Conservation (phyloP, 139 green algal species). For the Micractinium sp. region DNA sequence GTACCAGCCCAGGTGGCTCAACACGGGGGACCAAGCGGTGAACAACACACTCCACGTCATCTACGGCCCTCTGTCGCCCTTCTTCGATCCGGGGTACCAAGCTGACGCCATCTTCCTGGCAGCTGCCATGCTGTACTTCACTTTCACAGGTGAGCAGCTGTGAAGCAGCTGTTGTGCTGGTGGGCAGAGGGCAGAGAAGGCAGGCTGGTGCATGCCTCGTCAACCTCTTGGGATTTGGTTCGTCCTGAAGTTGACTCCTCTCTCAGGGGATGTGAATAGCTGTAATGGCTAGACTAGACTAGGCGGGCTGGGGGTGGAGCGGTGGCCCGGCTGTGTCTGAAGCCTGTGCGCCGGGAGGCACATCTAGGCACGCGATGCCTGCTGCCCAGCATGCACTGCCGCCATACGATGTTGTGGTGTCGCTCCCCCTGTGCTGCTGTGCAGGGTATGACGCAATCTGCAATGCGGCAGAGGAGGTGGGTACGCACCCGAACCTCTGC, state of each 20-base stretch:
- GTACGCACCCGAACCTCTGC: not conserved
- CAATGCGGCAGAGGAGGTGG: slow-evolving; percentile 47
- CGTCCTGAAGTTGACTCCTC: no score
- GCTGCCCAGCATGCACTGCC: not conserved
- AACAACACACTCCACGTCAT: not conserved
- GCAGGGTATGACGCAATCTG: slow-evolving; percentile 37
- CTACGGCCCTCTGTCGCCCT: not conserved
- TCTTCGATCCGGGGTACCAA: not conserved
- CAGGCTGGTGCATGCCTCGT: no score
- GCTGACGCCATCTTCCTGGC: slow-evolving; percentile 3
- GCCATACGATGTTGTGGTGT: no score
- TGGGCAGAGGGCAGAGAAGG: no score
- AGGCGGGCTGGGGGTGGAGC: no score
- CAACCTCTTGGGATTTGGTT: no score
- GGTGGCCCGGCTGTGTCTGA: no score
- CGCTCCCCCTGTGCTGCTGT: not conserved
- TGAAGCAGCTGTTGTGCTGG: no score
- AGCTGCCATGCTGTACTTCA: slow-evolving; percentile 1
- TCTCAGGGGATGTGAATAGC: no score
- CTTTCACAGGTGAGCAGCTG: not conserved
- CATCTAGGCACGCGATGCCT: not conserved
- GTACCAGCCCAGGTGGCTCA: no score
- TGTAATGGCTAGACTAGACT: no score
- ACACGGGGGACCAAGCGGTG: no score
- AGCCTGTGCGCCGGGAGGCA: not conserved